A percentile compares a stretch with the other conserved stretches of the same genome.
Conservation (phyloP, 2,329 filamentous ascomycete species). For the Penicillium sp. region DNA sequence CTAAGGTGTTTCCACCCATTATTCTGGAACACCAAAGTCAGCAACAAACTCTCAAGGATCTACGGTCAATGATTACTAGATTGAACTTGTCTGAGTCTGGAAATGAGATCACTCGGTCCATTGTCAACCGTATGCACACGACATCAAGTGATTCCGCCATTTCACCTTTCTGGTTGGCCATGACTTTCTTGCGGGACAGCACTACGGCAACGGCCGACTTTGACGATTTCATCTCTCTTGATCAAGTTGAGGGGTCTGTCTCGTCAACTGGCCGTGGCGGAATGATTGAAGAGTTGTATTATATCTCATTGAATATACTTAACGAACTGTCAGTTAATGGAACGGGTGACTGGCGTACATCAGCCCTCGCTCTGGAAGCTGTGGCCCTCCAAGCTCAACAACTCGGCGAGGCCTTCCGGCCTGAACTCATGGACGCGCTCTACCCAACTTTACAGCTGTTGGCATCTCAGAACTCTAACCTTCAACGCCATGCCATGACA, state of each 20-base stretch:
- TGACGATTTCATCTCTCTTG: slow-evolving; percentile 66
- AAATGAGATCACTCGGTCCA: slow-evolving; percentile 58
- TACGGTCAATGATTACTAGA: slow-evolving; percentile 61
- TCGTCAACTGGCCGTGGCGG: slow-evolving; percentile 29
- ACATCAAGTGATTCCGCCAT: slow-evolving; percentile 61
- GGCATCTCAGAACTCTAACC: slow-evolving; percentile 64
- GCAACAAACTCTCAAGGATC: slow-evolving; percentile 59
- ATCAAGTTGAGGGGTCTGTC: slow-evolving; percentile 34
- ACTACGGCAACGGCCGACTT: slow-evolving; percentile 52
- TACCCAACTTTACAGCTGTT: slow-evolving; percentile 91
- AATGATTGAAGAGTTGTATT: slow-evolving; percentile 49
- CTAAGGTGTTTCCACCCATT: slow-evolving; percentile 57
- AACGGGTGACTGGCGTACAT: slow-evolving; percentile 65
- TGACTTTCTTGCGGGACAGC: slow-evolving; percentile 66
- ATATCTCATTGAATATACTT: slow-evolving; percentile 42
- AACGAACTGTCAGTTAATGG: slow-evolving; percentile 41
- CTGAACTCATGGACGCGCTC: slow-evolving; percentile 84
- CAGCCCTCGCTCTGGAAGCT: slow-evolving; percentile 78
- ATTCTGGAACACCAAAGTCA: slow-evolving; percentile 67
- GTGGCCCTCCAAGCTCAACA: slow-evolving; percentile 72
- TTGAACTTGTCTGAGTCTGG: slow-evolving; percentile 49
- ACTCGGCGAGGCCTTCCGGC: slow-evolving; percentile 67
- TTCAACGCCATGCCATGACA: slow-evolving; percentile 79
- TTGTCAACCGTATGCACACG: slow-evolving; percentile 64
- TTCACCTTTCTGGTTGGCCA: slow-evolving; percentile 76